Evolutionary conservation across 805 yeast genomes (phyloP).

Genomic region (Nakazawaea pomicola): DNA sequence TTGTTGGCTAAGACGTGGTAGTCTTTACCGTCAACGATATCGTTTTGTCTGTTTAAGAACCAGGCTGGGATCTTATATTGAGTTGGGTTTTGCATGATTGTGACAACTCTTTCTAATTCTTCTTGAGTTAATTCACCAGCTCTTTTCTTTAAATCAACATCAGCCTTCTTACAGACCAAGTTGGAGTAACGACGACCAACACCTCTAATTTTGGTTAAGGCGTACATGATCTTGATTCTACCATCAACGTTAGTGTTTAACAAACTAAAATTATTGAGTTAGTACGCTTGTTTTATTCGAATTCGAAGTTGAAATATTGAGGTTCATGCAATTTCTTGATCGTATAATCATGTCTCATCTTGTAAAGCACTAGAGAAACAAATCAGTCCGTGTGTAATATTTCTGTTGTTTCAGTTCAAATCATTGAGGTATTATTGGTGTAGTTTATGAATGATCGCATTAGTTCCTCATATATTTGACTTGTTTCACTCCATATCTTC

Average conservation of each 20-base stretch:
- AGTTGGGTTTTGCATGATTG: constrained; percentile 99
- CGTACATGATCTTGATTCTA: constrained; percentile 99
- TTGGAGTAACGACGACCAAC: constrained; percentile 99
- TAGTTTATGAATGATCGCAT: too few species aligned
- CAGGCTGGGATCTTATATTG: constrained; percentile 99
- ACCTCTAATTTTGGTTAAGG: constrained; percentile 99
- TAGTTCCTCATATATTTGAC: too few species aligned
- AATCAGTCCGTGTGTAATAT: too few species aligned
- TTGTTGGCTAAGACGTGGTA: constrained; percentile 98
- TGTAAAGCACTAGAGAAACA: too few species aligned
- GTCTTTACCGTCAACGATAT: constrained; percentile 97
- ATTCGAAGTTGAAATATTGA: too few species aligned
- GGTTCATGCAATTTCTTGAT: too few species aligned
- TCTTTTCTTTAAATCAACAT: constrained; percentile 95
- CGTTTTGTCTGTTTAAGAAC: constrained; percentile 99
- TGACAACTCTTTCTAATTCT: constrained; percentile 99
- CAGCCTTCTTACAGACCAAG: constrained; percentile 99
- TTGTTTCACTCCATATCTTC: too few species aligned
- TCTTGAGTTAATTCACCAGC: constrained; percentile 99
- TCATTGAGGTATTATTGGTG: too few species aligned
- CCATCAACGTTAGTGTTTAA: constrained; percentile 99
- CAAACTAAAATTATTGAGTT: constrained; percentile 58
- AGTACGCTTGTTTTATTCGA: constrained; percentile 20
- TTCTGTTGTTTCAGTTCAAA: too few species aligned
- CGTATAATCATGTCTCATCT: too few species aligned